A percentile compares a stretch with the other conserved stretches of the same genome.
phyloP scores from a whole-genome alignment of 176 grass and related monocot genomes.

The Saccharum spontaneum region DNA sequence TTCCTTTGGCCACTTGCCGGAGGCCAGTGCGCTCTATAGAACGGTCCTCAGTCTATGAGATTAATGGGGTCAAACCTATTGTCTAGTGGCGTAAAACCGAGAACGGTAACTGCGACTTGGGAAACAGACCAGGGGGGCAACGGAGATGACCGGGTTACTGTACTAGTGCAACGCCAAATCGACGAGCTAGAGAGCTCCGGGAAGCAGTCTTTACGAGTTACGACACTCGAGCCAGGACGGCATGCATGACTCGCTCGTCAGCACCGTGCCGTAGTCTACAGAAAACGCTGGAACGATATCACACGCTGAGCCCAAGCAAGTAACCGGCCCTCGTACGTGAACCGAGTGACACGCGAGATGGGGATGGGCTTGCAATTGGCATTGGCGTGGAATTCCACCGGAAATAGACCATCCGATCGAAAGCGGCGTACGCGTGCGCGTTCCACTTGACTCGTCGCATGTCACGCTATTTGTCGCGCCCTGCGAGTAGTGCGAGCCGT shows the following conservation, averaged over 20 bases:
- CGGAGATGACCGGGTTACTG: too few relatives aligned
- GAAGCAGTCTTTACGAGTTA: too few relatives aligned
- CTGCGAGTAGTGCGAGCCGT: not conserved
- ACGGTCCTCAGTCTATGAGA: not conserved
- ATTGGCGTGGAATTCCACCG: not conserved
- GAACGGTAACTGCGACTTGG: not conserved
- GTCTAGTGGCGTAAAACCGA: not conserved
- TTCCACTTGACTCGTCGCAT: not conserved
- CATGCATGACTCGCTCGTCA: not conserved
- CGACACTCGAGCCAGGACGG: not conserved
- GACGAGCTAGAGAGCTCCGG: not conserved
- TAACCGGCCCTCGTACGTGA: not conserved
- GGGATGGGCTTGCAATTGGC: not conserved
- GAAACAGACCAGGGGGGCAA: not conserved
- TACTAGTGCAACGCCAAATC: not conserved
- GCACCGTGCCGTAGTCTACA: not conserved
- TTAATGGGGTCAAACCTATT: not conserved
- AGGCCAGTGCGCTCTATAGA: not conserved
- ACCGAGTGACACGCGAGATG: not conserved
- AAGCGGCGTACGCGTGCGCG: not conserved
- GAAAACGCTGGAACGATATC: not conserved
- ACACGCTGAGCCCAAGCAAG: not conserved
- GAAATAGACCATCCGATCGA: not conserved
- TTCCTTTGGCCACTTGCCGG: not conserved
- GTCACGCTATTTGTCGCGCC: not conserved